phyloP scores from a whole-genome alignment of 2,329 filamentous ascomycete species.

The Amesomyces nigricolor region DNA sequence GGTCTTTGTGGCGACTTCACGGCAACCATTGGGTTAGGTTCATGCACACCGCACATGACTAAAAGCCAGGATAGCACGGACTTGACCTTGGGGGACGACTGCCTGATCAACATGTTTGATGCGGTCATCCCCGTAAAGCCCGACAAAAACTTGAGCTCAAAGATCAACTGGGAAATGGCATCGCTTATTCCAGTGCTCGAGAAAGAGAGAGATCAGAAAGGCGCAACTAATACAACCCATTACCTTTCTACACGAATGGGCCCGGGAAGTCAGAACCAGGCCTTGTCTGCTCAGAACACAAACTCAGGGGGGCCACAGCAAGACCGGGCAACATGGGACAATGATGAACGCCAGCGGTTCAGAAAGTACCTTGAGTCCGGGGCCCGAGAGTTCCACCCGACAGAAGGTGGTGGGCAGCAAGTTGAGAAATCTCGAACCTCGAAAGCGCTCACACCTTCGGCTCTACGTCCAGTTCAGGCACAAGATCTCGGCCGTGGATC shows the following conservation, averaged over 20 bases:
- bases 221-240: neutral
- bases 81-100: neutral
- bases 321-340: neutral
- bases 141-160: neutral
- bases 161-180: constrained; percentile 6
- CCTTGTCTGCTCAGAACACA: neutral
- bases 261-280: neutral
- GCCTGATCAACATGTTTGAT: constrained; percentile 5
- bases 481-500: neutral
- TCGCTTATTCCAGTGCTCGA: neutral
- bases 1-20: neutral
- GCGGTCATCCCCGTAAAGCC: neutral
- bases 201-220: neutral
- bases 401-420: neutral
- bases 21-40: neutral
- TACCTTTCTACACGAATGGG: neutral
- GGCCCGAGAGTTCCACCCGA: neutral
- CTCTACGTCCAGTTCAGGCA: neutral
- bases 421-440: neutral
- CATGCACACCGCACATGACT: neutral
- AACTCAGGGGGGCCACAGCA: neutral
- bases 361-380: neutral
- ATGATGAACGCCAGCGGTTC: too few relatives aligned
- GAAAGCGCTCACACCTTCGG: neutral
- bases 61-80: neutral